Percentiles rank a stretch among this genome's conserved stretches.
Evolutionary conservation across 306 rosid genomes (phyloP).

Genomic region (Vigna radiata): DNA sequence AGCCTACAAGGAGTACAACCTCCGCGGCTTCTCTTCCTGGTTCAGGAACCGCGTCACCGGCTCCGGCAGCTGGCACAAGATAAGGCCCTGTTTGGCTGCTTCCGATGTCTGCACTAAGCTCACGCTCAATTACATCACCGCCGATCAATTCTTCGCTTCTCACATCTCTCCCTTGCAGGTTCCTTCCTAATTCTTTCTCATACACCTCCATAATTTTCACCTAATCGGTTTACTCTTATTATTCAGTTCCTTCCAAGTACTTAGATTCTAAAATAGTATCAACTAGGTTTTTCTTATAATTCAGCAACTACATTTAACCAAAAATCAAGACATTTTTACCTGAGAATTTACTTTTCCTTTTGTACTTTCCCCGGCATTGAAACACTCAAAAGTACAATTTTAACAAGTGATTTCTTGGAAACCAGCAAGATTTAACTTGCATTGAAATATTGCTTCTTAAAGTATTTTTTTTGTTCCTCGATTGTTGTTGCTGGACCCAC

Average conservation of each 20-base stretch:
- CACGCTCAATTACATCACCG: conserved; percentile 53
- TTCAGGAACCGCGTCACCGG: conserved; percentile 62
- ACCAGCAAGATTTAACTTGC: not conserved
- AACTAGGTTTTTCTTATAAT: too few species aligned
- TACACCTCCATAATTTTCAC: too few species aligned
- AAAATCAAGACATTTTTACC: too few species aligned
- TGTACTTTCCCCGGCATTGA: too few species aligned
- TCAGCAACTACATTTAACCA: too few species aligned
- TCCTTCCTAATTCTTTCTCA: not conserved
- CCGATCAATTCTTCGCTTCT: conserved; percentile 72
- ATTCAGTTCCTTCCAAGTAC: too few species aligned
- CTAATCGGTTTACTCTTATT: too few species aligned
- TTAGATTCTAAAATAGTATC: too few species aligned
- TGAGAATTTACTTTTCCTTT: too few species aligned
- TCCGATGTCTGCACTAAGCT: conserved; percentile 69
- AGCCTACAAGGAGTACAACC: conserved; percentile 63
- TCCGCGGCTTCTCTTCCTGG: conserved; percentile 73
- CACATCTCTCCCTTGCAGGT: conserved; percentile 86
- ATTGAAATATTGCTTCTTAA: not conserved
- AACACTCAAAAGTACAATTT: not conserved
- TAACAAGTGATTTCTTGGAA: not conserved
- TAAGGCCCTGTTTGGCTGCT: conserved; percentile 73
- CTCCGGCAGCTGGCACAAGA: conserved; percentile 65
- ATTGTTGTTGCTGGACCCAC: conserved; percentile 39
- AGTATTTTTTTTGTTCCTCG: not conserved